Conservation (phyloP, 108 stramenopile genomes). For the Pseudonitzschia delicatissima region DNA sequence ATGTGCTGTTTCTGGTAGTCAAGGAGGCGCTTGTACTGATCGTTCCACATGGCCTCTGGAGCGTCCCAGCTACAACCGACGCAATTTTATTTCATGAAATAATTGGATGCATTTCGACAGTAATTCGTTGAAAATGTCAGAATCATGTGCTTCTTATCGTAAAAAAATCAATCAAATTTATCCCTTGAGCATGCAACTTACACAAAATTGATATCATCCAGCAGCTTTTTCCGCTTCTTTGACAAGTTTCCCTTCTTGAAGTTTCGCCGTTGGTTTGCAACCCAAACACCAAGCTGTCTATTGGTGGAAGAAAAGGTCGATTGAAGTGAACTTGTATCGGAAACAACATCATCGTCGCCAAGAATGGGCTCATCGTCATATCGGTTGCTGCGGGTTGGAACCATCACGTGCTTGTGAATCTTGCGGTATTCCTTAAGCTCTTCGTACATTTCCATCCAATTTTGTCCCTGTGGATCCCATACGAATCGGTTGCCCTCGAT, state of each 20-base stretch:
- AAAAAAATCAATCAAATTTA: no score
- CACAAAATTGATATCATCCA: background rate
- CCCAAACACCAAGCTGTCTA: background rate
- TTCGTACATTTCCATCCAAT: slow-evolving; percentile 6
- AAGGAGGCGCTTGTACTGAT: background rate
- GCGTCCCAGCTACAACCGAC: background rate
- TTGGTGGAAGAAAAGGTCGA: background rate
- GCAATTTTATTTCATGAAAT: no score
- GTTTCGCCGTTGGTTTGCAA: background rate
- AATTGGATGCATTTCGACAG: no score
- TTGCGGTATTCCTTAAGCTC: background rate
- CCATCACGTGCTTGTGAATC: background rate
- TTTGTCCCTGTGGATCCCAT: background rate
- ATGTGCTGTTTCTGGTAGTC: background rate
- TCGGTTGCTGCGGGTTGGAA: background rate
- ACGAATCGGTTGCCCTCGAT: background rate
- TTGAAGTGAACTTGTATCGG: no score
- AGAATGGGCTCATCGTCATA: background rate
- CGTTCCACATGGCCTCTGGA: background rate
- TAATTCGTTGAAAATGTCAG: no score
- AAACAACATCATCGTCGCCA: background rate
- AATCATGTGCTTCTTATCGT: no score
- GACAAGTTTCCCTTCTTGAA: background rate
- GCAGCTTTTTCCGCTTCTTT: background rate
- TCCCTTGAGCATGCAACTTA: no score